A percentile compares a stretch with the other conserved stretches of the same genome.
These are phyloP conservation scores for Pseudopyricularia cyperi DNA, from an alignment of 2,329 filamentous ascomycete genomes.

Conservation along the genomic window DNA sequence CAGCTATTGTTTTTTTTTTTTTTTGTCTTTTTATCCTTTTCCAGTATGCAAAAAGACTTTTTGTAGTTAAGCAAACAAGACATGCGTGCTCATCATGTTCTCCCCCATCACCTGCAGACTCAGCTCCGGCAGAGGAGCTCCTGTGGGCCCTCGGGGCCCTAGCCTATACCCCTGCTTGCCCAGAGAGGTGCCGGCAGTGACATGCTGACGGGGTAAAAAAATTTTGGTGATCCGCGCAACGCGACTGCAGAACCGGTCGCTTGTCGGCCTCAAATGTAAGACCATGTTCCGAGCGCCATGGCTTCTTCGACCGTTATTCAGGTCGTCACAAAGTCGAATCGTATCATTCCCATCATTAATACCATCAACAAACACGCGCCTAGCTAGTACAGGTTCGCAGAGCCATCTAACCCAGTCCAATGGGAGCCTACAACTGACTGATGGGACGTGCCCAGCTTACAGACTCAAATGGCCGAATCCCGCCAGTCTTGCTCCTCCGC, in stretches of 20 bases:
- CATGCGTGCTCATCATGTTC: too few relatives aligned
- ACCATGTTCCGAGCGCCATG: slow-evolving; percentile 31
- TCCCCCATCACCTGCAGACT: too few relatives aligned
- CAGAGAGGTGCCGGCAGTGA: neutral
- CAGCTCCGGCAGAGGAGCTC: neutral
- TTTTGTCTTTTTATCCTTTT: too few relatives aligned
- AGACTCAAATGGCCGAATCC: slow-evolving; percentile 21
- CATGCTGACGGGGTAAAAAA: neutral
- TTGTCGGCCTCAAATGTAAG: neutral
- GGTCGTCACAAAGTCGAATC: slow-evolving; percentile 17
- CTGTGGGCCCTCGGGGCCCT: neutral
- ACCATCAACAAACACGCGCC: neutral
- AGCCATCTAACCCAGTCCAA: neutral
- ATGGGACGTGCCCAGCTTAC: slow-evolving; percentile 9
- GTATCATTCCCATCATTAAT: slow-evolving; percentile 9
- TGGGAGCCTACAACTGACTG: neutral
- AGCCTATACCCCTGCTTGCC: neutral
- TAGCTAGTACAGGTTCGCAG: slow-evolving; percentile 29
- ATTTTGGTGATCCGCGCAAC: neutral
- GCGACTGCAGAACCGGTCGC: neutral
- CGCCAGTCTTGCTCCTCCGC: slow-evolving; percentile 43
- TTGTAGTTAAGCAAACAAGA: too few relatives aligned
- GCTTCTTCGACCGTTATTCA: slow-evolving; percentile 38
- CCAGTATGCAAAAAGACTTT: too few relatives aligned
- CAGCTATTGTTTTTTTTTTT: too few relatives aligned